Evolutionary conservation across 306 rosid genomes (phyloP), one percentile per base, ranked within the genome.

Genomic region (Cyclanthera cordifolia): DNA sequence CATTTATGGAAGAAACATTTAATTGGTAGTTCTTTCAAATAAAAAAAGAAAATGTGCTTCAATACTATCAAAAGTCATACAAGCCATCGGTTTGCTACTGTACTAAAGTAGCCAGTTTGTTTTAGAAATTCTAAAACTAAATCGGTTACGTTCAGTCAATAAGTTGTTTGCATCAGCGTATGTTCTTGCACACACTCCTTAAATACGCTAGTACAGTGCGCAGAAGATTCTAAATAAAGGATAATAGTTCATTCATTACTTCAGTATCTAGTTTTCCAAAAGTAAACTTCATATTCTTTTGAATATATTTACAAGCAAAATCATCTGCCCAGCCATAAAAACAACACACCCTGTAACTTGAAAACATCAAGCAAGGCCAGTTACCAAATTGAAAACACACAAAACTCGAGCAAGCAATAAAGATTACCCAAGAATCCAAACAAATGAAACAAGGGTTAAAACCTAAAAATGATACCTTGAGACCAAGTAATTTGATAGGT

Each of bases 401-500:
- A 19, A 60, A 16, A 19, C 34, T n/a, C 0, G 1, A 46, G 5
- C 47, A 7, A 1, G 14, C 37, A 9, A n/a, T 60, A 30, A 17
- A 61, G 39, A 3, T 19, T 28, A 2, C 32, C n/a, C 32, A 0
- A 63, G 69, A 39, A 41, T 21, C 20, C 48, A n/a, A 60, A 10
- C 23, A 60, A 59, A 60, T 57, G 4, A 60, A 60, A 60, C 27
- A 60, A 60, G 28, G 67, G 67, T 17, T 60, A 34, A 24, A 34
- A n/a, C 0, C 3, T 5, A 28, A 2, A 48, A 64, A 39, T 12
- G 24, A 30, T 23, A 90, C 98, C 98, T 89, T 90, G 39, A 93
- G 75, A 51, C 98, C 98, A 69, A 93, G 96, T 52, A 89, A 23
- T 68, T 74, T 83, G 77, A 89, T 2, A 47, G 98, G 99, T 23